Evolutionary conservation across 192 early-diverging fungal genomes (phyloP), one percentile per base, ranked within the genome.

Genomic region (Coemansia sp.): DNA sequence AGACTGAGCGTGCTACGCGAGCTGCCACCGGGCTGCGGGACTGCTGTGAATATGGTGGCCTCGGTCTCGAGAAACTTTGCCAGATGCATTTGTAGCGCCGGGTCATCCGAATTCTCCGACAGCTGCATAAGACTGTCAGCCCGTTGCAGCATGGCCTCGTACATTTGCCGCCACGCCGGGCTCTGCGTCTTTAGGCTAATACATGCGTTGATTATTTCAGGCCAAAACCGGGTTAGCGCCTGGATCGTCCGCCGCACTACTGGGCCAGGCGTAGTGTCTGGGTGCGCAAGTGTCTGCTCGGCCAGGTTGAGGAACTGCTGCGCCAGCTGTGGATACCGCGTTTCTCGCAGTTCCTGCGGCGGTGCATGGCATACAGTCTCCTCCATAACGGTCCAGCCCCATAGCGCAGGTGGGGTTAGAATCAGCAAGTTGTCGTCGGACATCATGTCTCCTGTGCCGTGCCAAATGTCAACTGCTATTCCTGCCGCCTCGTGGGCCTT

Each of bases 321-420:
- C 1, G 71, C 67, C 50, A 75, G 48, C 26, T 45, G 48, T 2
- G 72, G 69, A 41, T 81, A 81, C 29, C 50, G 26, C 21, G 72
- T 55, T 26, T 75, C 65, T 25, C 68, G 61, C 4, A 69, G 35
- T n/a, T 51, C 26, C 37, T 37, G 12, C 5, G 78, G 72, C 14
- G 72, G 69, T 17, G 51, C 41, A 7, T 41, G 47, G 37, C 78
- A 81, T 12, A 71, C 69, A 2, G 78, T 60, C 53, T 74, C 65
- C 57, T 81, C 78, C 64, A 81, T 74, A 7, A 63, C 63, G n/a
- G 67, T 67, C 78, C 78, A 81, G n/a, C 78, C 78, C 78, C 78
- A 81, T 10, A 57, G 61, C 2, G 71, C 78, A 8, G 71, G 78
- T 5, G 78, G 68, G 38, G 72, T 75, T 25, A 81, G 66, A 59